phyloP scores from a whole-genome alignment of 2,329 filamentous ascomycete genomes.

The Aspergillus puulaauensis region DNA sequence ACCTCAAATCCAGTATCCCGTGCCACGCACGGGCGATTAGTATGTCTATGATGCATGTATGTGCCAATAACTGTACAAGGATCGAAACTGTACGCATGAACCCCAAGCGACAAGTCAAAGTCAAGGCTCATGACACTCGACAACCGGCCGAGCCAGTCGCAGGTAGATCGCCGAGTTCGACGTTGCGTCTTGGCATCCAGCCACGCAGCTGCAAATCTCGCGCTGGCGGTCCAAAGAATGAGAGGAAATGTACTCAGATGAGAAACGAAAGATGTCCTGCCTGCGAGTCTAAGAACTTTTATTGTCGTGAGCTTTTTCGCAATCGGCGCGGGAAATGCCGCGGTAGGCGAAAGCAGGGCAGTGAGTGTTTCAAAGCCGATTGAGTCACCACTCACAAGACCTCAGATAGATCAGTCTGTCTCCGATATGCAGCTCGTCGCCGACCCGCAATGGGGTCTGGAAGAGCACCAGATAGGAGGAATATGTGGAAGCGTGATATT shows the following conservation, averaged over 20 bases:
- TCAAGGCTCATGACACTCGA: background rate
- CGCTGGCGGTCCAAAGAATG: background rate
- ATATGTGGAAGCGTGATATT: constrained; percentile 12
- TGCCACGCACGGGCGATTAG: background rate
- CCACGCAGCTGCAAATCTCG: background rate
- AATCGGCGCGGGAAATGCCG: constrained; percentile 3
- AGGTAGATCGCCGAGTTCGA: background rate
- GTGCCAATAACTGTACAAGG: constrained; percentile 11
- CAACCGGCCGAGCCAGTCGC: background rate
- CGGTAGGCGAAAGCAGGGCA: background rate
- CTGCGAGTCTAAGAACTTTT: constrained; percentile 6
- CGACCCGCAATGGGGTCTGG: constrained; percentile 4
- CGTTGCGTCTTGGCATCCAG: background rate
- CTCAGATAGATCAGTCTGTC: background rate
- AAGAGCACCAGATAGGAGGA: constrained; percentile 4
- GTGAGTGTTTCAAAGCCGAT: constrained; percentile 9
- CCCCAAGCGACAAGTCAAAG: background rate
- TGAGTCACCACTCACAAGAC: constrained; percentile 5
- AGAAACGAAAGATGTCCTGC: constrained; percentile 6
- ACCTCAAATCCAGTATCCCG: background rate
- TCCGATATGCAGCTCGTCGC: constrained; percentile 3
- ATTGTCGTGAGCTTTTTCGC: background rate
- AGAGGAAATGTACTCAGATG: background rate
- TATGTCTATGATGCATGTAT: constrained; percentile 13
- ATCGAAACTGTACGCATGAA: background rate